Percentiles rank a stretch among this genome's conserved stretches.
These are phyloP conservation scores for Rutstroemia sp. DNA, from an alignment of 2,329 filamentous ascomycete species.

Conservation along the genomic window DNA sequence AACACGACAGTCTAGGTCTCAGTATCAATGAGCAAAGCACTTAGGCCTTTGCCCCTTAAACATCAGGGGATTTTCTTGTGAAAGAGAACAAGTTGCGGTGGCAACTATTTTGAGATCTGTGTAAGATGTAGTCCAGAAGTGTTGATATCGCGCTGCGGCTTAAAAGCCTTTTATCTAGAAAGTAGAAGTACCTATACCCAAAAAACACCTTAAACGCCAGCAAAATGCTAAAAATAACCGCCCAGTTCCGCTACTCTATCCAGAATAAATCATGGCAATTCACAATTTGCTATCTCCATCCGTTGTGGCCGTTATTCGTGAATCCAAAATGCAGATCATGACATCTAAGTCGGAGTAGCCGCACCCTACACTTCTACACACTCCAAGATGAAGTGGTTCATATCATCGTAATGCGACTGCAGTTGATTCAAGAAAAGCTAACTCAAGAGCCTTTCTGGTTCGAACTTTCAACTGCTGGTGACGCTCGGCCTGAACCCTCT, in stretches of 20 bases:
- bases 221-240: background rate
- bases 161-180: background rate
- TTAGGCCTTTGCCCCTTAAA: too few species aligned
- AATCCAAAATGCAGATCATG: background rate
- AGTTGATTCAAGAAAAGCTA: background rate
- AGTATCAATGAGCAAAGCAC: too few species aligned
- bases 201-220: background rate
- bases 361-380: background rate
- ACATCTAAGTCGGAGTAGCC: background rate
- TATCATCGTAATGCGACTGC: background rate
- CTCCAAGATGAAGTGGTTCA: background rate
- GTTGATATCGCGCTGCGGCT: too few species aligned
- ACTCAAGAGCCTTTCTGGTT: constrained; percentile 12
- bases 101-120: too few species aligned
- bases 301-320: too few species aligned
- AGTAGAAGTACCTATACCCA: background rate
- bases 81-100: too few species aligned
- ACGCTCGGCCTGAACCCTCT: constrained; percentile 12
- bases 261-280: background rate
- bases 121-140: too few species aligned
- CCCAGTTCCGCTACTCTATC: constrained; percentile 2
- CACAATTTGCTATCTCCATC: background rate
- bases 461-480: constrained; percentile 13
- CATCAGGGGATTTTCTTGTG: too few species aligned
- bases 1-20: too few species aligned